Evolutionary conservation across 108 stramenopile genomes (phyloP), one percentile per base, ranked within the genome.

Genomic region (Skeletonema menzelii): DNA sequence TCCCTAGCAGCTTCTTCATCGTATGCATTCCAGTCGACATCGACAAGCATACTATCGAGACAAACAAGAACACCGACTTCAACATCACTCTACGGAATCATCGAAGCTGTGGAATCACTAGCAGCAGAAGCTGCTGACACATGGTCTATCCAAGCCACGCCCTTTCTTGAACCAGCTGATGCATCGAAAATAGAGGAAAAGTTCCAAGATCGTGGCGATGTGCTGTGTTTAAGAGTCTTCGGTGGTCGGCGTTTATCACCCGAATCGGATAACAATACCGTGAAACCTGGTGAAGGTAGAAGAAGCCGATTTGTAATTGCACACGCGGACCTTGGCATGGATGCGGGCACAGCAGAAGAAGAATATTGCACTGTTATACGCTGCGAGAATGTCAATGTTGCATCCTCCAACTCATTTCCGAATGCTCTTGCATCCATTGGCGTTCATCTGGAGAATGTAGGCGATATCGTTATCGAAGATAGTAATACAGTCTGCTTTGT

Each of bases 281-380:
- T 37, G 1, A 8, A 37, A 12, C 46, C 40, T 10, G 77, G 72
- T 4, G 79, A 80, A 56, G 79, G 79, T 26, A 74, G 68, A 65
- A 63, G 81, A 1, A 57, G 67, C 28, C 76, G 77, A 13, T 82
- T 77, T 67, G 76, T 82, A 19, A 59, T 82, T 19, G 44, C 56
- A 6, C 81, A 82, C 27, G 72, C 76, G 11, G 81, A 82, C 35
- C 72, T 82, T 6, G 81, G 77, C 4, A 58, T 82, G 53, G 81
- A 82, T 55, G 27, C 27, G 20, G 63, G 22, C 27, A 68, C 81
- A 15, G 77, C 81, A 20, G 81, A 77, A 53, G 12, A 42, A 8
- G 71, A 82, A 12, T 61, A 73, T 38, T 77, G 76, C 20, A 42
- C 71, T 20, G 81, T 82, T 4, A 38, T 82, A 27, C 70, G 72